phyloP scores from a whole-genome alignment of 2,329 filamentous ascomycete genomes.

The Nemania bipapillata region DNA sequence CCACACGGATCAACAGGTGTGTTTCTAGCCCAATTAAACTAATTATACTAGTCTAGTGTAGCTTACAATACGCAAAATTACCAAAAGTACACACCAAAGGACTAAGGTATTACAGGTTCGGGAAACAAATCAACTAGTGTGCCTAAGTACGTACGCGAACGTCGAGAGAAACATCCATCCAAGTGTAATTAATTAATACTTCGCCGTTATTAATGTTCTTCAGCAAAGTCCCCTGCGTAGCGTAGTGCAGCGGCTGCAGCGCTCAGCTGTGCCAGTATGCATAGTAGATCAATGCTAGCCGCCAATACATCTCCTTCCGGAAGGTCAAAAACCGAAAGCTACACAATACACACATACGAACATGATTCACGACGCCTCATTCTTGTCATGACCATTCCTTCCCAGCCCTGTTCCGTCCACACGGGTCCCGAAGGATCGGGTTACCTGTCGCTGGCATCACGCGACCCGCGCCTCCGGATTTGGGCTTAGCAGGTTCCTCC shows the following conservation, averaged over 20 bases:
- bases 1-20: background rate
- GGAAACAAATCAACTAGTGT: too few species aligned
- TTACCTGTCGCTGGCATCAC: slow-evolving; percentile 32
- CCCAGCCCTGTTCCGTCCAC: slow-evolving; percentile 30
- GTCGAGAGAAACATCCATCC: background rate
- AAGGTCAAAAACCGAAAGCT: slow-evolving; percentile 24
- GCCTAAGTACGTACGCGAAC: too few species aligned
- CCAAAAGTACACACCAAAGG: too few species aligned
- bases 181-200: background rate
- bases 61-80: too few species aligned
- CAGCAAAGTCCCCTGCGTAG: background rate
- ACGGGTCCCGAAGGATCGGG: slow-evolving; percentile 33
- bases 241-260: background rate
- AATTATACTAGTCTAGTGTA: background rate
- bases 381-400: slow-evolving; percentile 15
- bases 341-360: slow-evolving; percentile 21
- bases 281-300: slow-evolving; percentile 29
- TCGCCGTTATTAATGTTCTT: background rate
- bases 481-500: background rate
- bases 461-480: slow-evolving; percentile 20
- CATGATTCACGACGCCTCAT: slow-evolving; percentile 21
- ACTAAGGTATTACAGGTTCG: background rate
- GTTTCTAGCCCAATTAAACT: background rate
- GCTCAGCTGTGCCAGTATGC: slow-evolving; percentile 20
- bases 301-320: slow-evolving; percentile 20